phyloP scores from a whole-genome alignment of 495 filamentous ascomycete species.

The Usnea hakonensis region DNA sequence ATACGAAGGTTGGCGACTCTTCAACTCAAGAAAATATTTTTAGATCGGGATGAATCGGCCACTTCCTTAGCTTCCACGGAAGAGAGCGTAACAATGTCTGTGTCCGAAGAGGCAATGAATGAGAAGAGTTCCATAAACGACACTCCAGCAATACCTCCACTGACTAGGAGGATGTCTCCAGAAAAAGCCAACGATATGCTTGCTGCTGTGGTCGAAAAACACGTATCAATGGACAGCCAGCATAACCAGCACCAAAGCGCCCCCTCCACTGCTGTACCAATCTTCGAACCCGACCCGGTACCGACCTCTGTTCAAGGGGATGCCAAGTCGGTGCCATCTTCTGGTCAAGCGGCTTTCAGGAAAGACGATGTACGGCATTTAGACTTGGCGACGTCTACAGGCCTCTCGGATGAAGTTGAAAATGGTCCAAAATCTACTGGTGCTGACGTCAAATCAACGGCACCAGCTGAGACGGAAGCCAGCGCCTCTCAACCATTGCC shows the following conservation, averaged over 20 bases:
- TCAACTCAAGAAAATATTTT: conserved; percentile 90
- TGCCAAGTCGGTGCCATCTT: neutral
- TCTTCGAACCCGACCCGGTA: conserved; percentile 1
- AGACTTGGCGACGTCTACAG: conserved; percentile 57
- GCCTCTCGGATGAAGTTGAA: conserved; percentile 2
- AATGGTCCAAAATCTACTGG: neutral
- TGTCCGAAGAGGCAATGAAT: conserved; percentile 35
- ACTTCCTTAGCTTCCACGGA: conserved; percentile 62
- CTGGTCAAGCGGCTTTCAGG: neutral
- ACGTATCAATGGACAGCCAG: conserved; percentile 36
- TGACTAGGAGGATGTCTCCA: conserved; percentile 48
- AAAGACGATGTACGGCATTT: conserved; percentile 57
- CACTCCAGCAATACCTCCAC: conserved; percentile 27
- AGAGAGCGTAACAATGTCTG: conserved; percentile 37
- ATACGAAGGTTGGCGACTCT: conserved; percentile 84
- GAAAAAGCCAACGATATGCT: conserved; percentile 63
- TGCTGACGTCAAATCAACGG: neutral
- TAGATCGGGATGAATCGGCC: conserved; percentile 72
- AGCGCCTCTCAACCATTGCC: neutral
- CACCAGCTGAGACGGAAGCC: neutral
- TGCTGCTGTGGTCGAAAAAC: conserved; percentile 62
- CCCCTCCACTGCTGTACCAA: conserved; percentile 7
- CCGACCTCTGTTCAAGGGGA: neutral
- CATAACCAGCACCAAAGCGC: conserved; percentile 21
- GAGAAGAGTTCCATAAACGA: conserved; percentile 38